Base-by-base conservation (phyloP, 2,329 filamentous ascomycete species). In the Trichoderma brevicompactum region DNA sequence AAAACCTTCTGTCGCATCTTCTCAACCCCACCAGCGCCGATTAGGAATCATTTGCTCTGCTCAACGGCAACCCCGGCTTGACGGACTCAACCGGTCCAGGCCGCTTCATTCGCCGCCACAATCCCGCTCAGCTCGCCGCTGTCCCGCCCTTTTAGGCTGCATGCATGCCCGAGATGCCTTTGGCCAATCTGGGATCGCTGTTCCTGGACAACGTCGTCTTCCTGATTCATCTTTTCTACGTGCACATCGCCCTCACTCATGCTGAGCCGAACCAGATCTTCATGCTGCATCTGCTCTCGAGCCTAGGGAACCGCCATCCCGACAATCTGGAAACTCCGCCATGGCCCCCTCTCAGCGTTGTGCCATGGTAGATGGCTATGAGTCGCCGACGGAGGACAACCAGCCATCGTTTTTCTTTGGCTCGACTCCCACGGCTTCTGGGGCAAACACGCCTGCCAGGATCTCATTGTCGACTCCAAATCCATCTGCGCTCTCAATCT, bases 191-290 rank as follows among this genome's bases (percentile, higher is more conserved):
- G 32, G 83, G 83, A 55, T 80, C 82, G n/a, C 75, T 83, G 40
- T 72, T 85, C 68, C 75, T 85, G 58, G 78, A 83, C 69, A 77
- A 84, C 68, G 75, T 84, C 61, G 81, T 85, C 70, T 85, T 85
- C 71, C 75, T 85, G 68, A 82, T 81, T 46, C 83, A 83, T 59
- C 75, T 85, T 63, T 78, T 83, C 67, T 84, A 85, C 72, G 81
- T 85, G 71, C 80, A 79, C 71, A 80, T 82, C 67, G 82, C 81
- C 65, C 77, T 85, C 66, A 77, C 81, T 17, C 77, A 81, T 67
- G 79, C 82, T 61, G 82, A 84, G 66, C 80, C 82, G 15, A 75
- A 81, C 53, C 67, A 81, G 9, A 75, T 85, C 32, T 74, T 83
- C 52, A 72, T 74, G 28, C 75, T 85, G 7, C 85, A 85, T 72